These are phyloP conservation scores for Macroventuria anomochaeta DNA, from an alignment of 2,329 filamentous ascomycete species.

Conservation along the genomic window DNA sequence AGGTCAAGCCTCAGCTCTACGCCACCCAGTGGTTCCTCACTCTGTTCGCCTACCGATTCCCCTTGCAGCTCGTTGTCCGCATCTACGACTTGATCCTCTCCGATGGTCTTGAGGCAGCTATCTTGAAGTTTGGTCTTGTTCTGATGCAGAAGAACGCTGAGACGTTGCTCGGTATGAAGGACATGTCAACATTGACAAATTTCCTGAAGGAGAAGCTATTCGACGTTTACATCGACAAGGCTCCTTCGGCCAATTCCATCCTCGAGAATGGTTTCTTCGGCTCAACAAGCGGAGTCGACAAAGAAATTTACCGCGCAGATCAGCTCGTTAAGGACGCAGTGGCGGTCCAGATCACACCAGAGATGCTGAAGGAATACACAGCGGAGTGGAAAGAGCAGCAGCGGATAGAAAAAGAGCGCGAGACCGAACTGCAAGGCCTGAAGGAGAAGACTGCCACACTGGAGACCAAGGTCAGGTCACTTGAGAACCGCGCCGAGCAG, in stretches of 20 bases:
- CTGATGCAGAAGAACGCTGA: slow-evolving; percentile 94
- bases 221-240: slow-evolving; percentile 94
- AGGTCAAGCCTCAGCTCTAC: slow-evolving; percentile 90
- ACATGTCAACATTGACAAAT: slow-evolving; percentile 86
- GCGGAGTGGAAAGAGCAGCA: slow-evolving; percentile 92
- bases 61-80: slow-evolving; percentile 90
- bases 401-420: slow-evolving; percentile 79
- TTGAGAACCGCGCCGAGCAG: slow-evolving; percentile 87
- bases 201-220: slow-evolving; percentile 95
- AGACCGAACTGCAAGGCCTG: slow-evolving; percentile 79
- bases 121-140: slow-evolving; percentile 92
- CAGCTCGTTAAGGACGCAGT: slow-evolving; percentile 92
- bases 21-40: slow-evolving; percentile 99
- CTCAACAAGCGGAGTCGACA: slow-evolving; percentile 86
- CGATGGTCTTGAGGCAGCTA: slow-evolving; percentile 85
- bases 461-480: slow-evolving; percentile 75
- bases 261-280: slow-evolving; percentile 98
- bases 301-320: slow-evolving; percentile 94
- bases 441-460: slow-evolving; percentile 64
- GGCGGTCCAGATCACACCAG: slow-evolving; percentile 81
- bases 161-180: slow-evolving; percentile 79
- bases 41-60: slow-evolving; percentile 97
- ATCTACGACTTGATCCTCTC: slow-evolving; percentile 96
- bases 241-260: slow-evolving; percentile 89
- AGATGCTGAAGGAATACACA: slow-evolving; percentile 80